Evolutionary conservation across 345 rosid species (phyloP).

Genomic region (Eucalyptus lansdowneana): DNA sequence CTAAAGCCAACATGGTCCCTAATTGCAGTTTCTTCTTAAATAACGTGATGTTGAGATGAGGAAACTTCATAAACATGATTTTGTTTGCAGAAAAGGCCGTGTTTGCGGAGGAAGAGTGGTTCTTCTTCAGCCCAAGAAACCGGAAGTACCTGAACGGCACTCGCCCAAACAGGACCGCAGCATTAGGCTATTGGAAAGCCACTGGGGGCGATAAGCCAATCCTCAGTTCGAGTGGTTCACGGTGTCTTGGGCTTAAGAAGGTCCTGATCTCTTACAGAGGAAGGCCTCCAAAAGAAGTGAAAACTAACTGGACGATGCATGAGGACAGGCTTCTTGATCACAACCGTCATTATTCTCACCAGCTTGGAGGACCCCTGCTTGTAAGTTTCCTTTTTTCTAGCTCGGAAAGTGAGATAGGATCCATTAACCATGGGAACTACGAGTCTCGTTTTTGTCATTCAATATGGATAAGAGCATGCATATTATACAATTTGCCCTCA

Average conservation of each 20-base stretch:
- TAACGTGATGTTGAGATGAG: not conserved
- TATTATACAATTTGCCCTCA: not conserved
- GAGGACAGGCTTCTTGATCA: conserved; percentile 16
- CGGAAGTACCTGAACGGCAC: conserved; percentile 29
- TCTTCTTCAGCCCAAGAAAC: conserved; percentile 29
- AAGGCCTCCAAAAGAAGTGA: conserved; percentile 22
- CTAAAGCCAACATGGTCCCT: not conserved
- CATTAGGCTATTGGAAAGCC: conserved; percentile 36
- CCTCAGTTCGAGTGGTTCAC: conserved; percentile 6
- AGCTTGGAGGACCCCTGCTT: conserved; percentile 22
- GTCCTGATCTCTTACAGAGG: conserved; percentile 24
- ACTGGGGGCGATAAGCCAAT: conserved; percentile 27
- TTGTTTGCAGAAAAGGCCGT: conserved; percentile 7
- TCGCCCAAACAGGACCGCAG: conserved; percentile 25
- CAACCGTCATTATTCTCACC: not conserved
- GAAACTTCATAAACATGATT: not conserved
- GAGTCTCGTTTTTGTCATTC: not conserved
- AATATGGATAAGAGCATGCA: not conserved
- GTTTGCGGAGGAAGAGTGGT: conserved; percentile 29
- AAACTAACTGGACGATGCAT: conserved; percentile 34
- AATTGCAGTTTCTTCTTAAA: not conserved
- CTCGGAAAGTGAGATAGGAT: not conserved
- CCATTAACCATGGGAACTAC: not conserved
- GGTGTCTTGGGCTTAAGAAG: conserved; percentile 31
- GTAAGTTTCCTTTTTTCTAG: not conserved